These are phyloP conservation scores for Phytopythium delawarense DNA, from an alignment of 352 stramenopile species.

Conservation along the genomic window DNA sequence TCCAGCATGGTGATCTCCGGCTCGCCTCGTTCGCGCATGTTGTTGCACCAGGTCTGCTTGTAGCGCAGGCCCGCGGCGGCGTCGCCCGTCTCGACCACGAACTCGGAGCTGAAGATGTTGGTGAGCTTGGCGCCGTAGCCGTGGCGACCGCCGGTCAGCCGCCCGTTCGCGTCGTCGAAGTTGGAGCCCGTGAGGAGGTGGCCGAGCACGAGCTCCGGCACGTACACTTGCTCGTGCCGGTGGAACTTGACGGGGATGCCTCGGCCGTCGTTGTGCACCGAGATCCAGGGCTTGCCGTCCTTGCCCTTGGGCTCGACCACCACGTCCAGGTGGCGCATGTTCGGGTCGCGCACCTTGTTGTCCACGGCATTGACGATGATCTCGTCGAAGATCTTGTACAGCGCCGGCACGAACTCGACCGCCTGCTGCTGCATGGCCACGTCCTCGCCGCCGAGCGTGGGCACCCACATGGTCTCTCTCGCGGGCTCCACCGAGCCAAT, in stretches of 20 bases:
- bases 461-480: constrained; percentile 82
- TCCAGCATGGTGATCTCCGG: constrained; percentile 78
- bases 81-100: constrained; percentile 98
- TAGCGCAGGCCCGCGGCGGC: constrained; percentile 68
- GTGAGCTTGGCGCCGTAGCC: constrained; percentile 97
- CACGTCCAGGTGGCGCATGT: constrained; percentile 75
- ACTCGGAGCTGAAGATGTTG: constrained; percentile 99
- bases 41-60: constrained; percentile 94
- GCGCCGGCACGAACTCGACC: constrained; percentile 77
- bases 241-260: constrained; percentile 98
- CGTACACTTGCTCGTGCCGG: constrained; percentile 96
- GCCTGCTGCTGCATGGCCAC: constrained; percentile 62
- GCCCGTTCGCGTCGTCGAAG: constrained; percentile 97
- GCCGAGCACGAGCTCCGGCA: constrained; percentile 98
- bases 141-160: constrained; percentile 95
- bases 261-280: constrained; percentile 97
- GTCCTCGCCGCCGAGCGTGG: constrained; percentile 20
- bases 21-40: constrained; percentile 93
- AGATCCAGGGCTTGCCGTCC: constrained; percentile 86
- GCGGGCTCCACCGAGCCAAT: constrained; percentile 84
- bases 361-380: constrained; percentile 99
- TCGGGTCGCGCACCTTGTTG: constrained; percentile 87
- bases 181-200: constrained; percentile 98
- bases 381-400: constrained; percentile 99
- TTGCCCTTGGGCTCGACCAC: constrained; percentile 60